Conservation (phyloP, 2,329 filamentous ascomycete genomes). For the Trichoderma guizhouense region DNA sequence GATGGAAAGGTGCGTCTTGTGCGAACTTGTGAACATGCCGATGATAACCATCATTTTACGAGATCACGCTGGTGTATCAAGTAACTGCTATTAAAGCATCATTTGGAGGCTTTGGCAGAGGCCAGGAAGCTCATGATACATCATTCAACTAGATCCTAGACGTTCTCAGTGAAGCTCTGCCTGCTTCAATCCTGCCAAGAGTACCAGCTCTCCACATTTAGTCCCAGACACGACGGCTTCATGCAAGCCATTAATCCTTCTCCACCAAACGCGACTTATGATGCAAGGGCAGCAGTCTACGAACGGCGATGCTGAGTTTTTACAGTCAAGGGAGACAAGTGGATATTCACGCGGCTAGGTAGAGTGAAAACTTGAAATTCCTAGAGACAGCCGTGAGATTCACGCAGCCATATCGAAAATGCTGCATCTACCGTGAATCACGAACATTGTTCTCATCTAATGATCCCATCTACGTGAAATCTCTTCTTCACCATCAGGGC, state of each 20-base stretch:
- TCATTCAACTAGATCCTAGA: not conserved
- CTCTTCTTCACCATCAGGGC: conserved; percentile 52
- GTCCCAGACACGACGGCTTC: not conserved
- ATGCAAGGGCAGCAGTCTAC: not conserved
- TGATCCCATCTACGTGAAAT: conserved; percentile 6
- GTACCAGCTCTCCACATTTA: not conserved
- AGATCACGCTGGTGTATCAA: not conserved
- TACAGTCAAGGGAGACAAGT: not conserved
- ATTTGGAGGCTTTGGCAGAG: not conserved
- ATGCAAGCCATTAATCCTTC: not conserved
- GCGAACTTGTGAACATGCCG: not conserved
- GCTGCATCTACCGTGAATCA: not conserved
- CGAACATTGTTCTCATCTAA: not conserved
- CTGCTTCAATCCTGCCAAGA: not conserved
- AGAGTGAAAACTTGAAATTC: not conserved
- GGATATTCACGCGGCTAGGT: no score
- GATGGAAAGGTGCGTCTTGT: not conserved
- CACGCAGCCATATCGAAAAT: not conserved
- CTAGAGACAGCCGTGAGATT: not conserved
- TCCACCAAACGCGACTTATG: not conserved
- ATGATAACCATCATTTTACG: not conserved
- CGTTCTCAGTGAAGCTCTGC: not conserved
- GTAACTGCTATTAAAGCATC: not conserved
- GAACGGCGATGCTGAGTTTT: not conserved
- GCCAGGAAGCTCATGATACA: not conserved